Base-by-base conservation (phyloP, 495 filamentous ascomycete genomes). In the Daldinia vernicosa region DNA sequence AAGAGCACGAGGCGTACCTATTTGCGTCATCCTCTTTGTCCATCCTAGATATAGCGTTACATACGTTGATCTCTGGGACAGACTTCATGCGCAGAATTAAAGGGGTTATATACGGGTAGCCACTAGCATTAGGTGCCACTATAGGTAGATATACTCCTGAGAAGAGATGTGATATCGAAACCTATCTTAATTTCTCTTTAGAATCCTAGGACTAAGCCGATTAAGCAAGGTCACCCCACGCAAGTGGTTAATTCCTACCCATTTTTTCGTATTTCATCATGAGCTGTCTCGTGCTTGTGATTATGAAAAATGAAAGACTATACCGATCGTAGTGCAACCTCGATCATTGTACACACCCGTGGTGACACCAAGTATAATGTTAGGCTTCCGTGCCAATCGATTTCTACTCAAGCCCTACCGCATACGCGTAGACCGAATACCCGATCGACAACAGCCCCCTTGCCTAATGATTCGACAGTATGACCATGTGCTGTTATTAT, bases 111-210 rank as follows among this genome's bases (percentile, higher is more conserved):
- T 39, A 52, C 27, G 52, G 14, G 39, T 53, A 59, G 19, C 52
- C 53, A 33, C 60, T 33, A 54, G 35, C 39, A 59, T 56, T 32
- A 35, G 33, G 12, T 60, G 50, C 61, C 30, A 52, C 26, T 27
- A 33, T 55, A 50, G 39, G 55, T 60, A 45, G 19, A 22, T 28
- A 40, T 51, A 30, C 30, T 60, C 28, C n/a, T 54, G 17, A 27
- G 47, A 26, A 24, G 22, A 45, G 58, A 56, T 39, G 47, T 47
- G 57, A 62, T 37, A 39, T 35, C 51, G 66, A 59, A 30, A 55
- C 35, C 3, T 45, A 15, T 53, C 52, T 14, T 35, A 27, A 51
- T 57, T 58, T 12, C 24, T 27, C n/a, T 2, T 17, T 19, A 40
- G 15, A 47, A 43, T 4, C 32, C 17, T 24, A 37, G 51, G 24